Percentiles rank a stretch among this genome's conserved stretches.
These are phyloP conservation scores for Leccinum sublutescens DNA, from an alignment of 768 basidiomycete species.

Conservation along the genomic window DNA sequence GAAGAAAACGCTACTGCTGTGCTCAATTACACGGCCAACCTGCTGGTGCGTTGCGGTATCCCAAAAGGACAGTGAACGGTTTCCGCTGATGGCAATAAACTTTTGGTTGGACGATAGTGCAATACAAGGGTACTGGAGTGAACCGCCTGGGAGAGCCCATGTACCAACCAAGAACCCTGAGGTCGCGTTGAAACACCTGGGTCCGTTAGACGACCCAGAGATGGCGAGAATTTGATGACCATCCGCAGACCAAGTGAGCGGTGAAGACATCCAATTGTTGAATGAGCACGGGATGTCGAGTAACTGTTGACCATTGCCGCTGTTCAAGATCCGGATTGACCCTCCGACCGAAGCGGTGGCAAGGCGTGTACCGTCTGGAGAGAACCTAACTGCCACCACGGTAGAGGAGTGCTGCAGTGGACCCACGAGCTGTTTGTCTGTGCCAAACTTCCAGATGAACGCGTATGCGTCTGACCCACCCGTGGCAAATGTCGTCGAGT, in stretches of 20 bases:
- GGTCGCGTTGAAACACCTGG: neutral
- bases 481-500: neutral
- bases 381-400: neutral
- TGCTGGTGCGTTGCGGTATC: neutral
- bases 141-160: neutral
- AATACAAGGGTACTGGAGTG: neutral
- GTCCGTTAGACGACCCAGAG: neutral
- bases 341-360: no score
- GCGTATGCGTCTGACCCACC: no score
- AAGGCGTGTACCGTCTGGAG: neutral
- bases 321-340: neutral
- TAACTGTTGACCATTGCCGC: neutral
- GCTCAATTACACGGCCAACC: neutral
- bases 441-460: neutral
- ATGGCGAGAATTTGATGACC: neutral
- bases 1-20: neutral
- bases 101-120: neutral
- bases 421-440: neutral
- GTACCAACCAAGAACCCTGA: neutral
- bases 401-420: neutral
- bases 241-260: neutral
- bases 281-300: no score
- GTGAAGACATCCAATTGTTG: neutral
- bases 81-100: neutral
- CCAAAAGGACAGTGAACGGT: neutral